These are phyloP conservation scores for Delonix regia DNA, from an alignment of 306 rosid species.

Conservation along the genomic window DNA sequence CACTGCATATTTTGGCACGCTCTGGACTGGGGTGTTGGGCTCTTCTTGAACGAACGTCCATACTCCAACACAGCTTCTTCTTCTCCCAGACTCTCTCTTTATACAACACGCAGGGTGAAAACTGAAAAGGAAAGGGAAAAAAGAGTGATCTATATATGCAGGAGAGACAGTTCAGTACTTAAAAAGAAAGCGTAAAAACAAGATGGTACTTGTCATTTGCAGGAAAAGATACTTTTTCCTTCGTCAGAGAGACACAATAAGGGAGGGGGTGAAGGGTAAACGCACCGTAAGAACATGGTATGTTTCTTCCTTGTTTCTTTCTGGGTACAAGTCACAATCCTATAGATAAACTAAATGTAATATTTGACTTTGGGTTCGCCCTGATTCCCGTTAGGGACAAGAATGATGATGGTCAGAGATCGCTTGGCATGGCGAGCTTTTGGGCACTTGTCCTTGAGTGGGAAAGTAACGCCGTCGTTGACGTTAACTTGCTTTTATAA, in stretches of 20 bases:
- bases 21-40: conserved; percentile 58
- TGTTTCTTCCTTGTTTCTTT: background rate
- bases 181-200: conserved; percentile 36
- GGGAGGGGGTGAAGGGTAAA: conserved; percentile 24
- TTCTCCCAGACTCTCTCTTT: background rate
- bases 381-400: conserved; percentile 43
- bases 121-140: background rate
- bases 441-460: background rate
- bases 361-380: conserved; percentile 51
- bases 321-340: conserved; percentile 9
- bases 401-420: conserved; percentile 35
- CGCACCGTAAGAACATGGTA: background rate
- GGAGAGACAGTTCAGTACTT: conserved; percentile 25
- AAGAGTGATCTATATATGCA: conserved; percentile 5
- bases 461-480: background rate
- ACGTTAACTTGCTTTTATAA: background rate
- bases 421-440: conserved; percentile 11
- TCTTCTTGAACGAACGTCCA: conserved; percentile 59
- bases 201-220: conserved; percentile 41
- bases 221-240: conserved; percentile 41
- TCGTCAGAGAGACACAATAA: conserved; percentile 1
- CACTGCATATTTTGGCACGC: conserved; percentile 55
- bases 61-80: conserved; percentile 9
- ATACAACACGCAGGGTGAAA: background rate
- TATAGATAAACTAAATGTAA: conserved; percentile 26